Evolutionary conservation across 1,139 yeast species (phyloP).

Genomic region (Candida smagusa): DNA sequence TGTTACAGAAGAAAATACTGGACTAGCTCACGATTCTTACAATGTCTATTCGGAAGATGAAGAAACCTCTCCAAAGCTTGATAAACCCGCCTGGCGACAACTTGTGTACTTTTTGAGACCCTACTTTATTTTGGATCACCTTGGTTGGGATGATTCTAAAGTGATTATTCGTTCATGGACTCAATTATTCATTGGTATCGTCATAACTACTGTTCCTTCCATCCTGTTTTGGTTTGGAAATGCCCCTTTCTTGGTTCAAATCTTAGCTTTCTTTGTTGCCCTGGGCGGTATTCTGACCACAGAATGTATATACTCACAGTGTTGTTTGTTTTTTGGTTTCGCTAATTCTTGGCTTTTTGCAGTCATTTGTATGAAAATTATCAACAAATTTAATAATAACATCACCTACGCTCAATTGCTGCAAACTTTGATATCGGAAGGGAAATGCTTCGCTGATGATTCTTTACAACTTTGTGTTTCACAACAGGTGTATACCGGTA

Average conservation of each 20-base stretch:
- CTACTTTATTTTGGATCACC: slow-evolving; percentile 25
- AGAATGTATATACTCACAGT: slow-evolving; percentile 15
- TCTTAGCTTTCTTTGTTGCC: slow-evolving; percentile 26
- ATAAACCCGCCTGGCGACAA: slow-evolving; percentile 11
- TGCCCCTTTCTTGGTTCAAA: slow-evolving; percentile 27
- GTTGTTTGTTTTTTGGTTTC: slow-evolving; percentile 16
- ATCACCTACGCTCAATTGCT: slow-evolving; percentile 20
- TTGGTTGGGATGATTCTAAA: slow-evolving; percentile 25
- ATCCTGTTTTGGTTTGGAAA: slow-evolving; percentile 29
- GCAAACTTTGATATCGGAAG: slow-evolving; percentile 21
- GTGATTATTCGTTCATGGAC: slow-evolving; percentile 26
- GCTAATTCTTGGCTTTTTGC: slow-evolving; percentile 24
- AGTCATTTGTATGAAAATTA: slow-evolving; percentile 24
- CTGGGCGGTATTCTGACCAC: slow-evolving; percentile 29
- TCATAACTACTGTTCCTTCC: slow-evolving; percentile 24
- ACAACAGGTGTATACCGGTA: slow-evolving; percentile 24
- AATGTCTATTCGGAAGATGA: neutral
- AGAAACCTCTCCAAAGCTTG: neutral
- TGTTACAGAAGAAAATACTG: no score
- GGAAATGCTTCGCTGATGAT: slow-evolving; percentile 22
- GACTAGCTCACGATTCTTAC: no score
- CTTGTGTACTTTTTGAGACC: slow-evolving; percentile 17
- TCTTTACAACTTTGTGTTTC: slow-evolving; percentile 20
- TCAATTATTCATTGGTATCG: slow-evolving; percentile 26
- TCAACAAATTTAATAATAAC: slow-evolving; percentile 23